phyloP scores from a whole-genome alignment of 257 asterid species.

The Jacaranda mimosifolia region DNA sequence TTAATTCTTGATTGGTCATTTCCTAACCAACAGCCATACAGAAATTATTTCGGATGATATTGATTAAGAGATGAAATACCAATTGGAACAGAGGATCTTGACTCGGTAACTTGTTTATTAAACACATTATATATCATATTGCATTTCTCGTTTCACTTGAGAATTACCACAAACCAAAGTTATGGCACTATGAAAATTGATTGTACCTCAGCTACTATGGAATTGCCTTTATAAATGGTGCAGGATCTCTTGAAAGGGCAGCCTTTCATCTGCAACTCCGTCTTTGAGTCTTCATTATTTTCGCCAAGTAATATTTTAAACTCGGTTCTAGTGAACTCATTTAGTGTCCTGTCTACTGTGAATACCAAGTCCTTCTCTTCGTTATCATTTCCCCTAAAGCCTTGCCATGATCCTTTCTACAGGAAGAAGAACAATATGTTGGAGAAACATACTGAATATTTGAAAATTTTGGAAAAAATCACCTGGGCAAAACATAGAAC shows the following conservation, averaged over 20 bases:
- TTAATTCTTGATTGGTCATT: no score
- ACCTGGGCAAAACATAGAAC: background rate
- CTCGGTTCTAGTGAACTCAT: constrained; percentile 58
- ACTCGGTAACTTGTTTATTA: no score
- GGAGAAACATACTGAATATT: background rate
- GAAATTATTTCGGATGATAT: no score
- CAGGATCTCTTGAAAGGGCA: constrained; percentile 85
- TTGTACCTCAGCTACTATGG: constrained; percentile 85
- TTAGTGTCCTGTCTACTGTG: constrained; percentile 59
- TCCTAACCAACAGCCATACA: no score
- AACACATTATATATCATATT: background rate
- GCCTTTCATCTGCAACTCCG: constrained; percentile 84
- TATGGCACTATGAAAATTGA: background rate
- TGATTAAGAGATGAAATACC: no score
- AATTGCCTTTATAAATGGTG: constrained; percentile 76
- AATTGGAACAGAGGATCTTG: no score
- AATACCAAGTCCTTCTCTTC: constrained; percentile 56
- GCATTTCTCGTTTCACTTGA: background rate
- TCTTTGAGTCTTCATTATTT: constrained; percentile 48
- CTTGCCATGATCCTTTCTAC: constrained; percentile 79
- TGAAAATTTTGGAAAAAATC: background rate
- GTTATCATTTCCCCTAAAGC: constrained; percentile 55
- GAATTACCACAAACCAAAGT: background rate
- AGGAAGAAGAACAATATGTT: constrained; percentile 33
- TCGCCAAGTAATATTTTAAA: constrained; percentile 64